Base-by-base conservation (phyloP, 306 rosid genomes). In the Cucurbita maxima region DNA sequence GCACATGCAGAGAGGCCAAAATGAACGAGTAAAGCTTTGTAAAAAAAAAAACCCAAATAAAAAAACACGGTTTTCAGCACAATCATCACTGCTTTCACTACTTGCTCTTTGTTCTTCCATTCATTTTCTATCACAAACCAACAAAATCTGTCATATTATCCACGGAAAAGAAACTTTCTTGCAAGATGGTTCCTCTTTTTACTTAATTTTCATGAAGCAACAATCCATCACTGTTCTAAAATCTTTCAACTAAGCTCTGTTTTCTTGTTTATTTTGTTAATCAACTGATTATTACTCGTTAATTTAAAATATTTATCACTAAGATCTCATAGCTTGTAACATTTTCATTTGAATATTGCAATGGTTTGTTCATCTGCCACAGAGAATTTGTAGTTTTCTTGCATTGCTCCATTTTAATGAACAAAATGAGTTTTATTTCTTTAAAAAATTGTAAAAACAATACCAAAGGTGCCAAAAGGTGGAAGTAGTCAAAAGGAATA, bases 1-100 rank as follows among this genome's bases (percentile, higher is more conserved):
- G 41, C 85, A 83, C 85, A 77, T 81, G 87, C 82, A 77, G 15
- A 19, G 47, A 13, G 30, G 52, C 64, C 58, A 66, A 50, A 48
- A 47, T 8, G 72, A 71, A 48, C 47, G 72, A 71, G 61, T 11
- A 34, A 30, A 19, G 71, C 19, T 2, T n/a, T 30, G 7, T 71
- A 4, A 30, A 1, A 30, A 67, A 76, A 60, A 3, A 38, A 18
- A 18, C 41, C 63, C 37, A 55, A 68, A 8, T 37, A 25, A 37
- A 19, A 19, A 38, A 18, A 18, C 50, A 50, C 59, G 30, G 22
- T 8, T 47, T 68, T 30, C 43, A 48, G 74, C 48, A 67, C 0
- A 3, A 48, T 45, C 52, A 68, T 13, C 73, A 44, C 19, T 68
- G 55, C 4, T 30, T 66, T 19, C 44, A 43, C 54, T 12, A 18